Evolutionary conservation across 495 filamentous ascomycete genomes (phyloP).

Genomic region (Aspergillus bridgeri): DNA sequence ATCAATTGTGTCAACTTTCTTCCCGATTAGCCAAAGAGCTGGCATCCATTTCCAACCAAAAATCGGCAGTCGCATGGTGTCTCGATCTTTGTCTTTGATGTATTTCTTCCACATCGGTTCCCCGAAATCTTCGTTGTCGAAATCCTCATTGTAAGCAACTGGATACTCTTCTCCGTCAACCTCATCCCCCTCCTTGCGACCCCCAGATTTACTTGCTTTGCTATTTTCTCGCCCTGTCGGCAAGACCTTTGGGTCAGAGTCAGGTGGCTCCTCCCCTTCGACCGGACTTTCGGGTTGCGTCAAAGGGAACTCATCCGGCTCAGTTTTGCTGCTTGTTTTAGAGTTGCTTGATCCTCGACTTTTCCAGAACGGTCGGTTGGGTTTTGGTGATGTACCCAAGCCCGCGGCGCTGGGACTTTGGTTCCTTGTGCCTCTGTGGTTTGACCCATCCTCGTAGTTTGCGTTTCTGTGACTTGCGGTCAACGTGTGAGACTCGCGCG

Average conservation of each 20-base stretch:
- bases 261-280: slow-evolving; percentile 12
- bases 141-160: slow-evolving; percentile 63
- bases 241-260: slow-evolving; percentile 18
- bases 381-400: slow-evolving; percentile 14
- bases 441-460: not conserved
- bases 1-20: slow-evolving; percentile 94
- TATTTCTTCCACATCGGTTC: slow-evolving; percentile 81
- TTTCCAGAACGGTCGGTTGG: slow-evolving; percentile 48
- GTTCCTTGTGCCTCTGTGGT: not conserved
- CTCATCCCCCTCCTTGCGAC: slow-evolving; percentile 36
- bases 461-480: not conserved
- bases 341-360: slow-evolving; percentile 31
- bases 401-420: slow-evolving; percentile 1
- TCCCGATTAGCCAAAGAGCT: slow-evolving; percentile 71
- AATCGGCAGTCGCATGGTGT: slow-evolving; percentile 76
- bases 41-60: slow-evolving; percentile 83
- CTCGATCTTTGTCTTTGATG: slow-evolving; percentile 74
- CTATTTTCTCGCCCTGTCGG: slow-evolving; percentile 18
- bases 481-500: not conserved
- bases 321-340: slow-evolving; percentile 20
- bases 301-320: slow-evolving; percentile 39
- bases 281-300: slow-evolving; percentile 32
- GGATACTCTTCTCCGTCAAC: slow-evolving; percentile 60
- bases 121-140: slow-evolving; percentile 57
- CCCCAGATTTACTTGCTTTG: slow-evolving; percentile 15